phyloP scores from a whole-genome alignment of 2,329 filamentous ascomycete species.

The Cladosporium sp. region DNA sequence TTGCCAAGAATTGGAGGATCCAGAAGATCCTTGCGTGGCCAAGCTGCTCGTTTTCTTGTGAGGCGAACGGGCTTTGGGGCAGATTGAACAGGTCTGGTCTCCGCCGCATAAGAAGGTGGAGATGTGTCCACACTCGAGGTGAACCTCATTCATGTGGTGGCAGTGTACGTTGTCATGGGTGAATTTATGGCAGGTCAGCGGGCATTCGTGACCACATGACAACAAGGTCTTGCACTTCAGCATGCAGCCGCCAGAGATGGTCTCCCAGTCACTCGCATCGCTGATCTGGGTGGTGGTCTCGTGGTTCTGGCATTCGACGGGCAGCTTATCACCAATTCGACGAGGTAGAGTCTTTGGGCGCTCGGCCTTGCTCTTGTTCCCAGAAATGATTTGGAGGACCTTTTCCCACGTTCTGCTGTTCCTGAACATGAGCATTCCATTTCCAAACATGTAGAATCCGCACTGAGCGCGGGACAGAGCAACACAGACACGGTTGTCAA shows the following conservation, averaged over 20 bases:
- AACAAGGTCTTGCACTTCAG: slow-evolving; percentile 46
- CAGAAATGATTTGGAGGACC: slow-evolving; percentile 34
- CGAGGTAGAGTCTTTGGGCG: slow-evolving; percentile 22
- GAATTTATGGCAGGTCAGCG: slow-evolving; percentile 53
- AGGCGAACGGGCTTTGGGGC: slow-evolving; percentile 14
- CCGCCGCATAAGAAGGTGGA: slow-evolving; percentile 38
- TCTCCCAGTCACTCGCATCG: slow-evolving; percentile 56
- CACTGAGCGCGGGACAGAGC: slow-evolving; percentile 69
- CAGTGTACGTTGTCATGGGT: slow-evolving; percentile 38
- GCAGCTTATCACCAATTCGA: slow-evolving; percentile 29
- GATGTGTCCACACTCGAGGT: slow-evolving; percentile 42
- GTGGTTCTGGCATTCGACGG: slow-evolving; percentile 33
- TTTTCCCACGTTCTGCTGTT: slow-evolving; percentile 28
- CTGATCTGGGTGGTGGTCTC: slow-evolving; percentile 24
- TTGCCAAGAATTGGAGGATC: slow-evolving; percentile 23
- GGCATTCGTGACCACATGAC: slow-evolving; percentile 56
- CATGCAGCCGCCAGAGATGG: slow-evolving; percentile 55
- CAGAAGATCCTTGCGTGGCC: slow-evolving; percentile 1
- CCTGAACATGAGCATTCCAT: slow-evolving; percentile 54
- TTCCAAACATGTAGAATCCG: slow-evolving; percentile 84
- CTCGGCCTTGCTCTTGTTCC: slow-evolving; percentile 21
- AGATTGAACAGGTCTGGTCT: slow-evolving; percentile 35
- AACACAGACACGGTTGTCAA: slow-evolving; percentile 63
- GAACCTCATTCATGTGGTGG: slow-evolving; percentile 33
- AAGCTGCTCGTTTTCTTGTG: neutral